Conservation (phyloP, 148 eudicot species). For the Chenopodium suecicum region DNA sequence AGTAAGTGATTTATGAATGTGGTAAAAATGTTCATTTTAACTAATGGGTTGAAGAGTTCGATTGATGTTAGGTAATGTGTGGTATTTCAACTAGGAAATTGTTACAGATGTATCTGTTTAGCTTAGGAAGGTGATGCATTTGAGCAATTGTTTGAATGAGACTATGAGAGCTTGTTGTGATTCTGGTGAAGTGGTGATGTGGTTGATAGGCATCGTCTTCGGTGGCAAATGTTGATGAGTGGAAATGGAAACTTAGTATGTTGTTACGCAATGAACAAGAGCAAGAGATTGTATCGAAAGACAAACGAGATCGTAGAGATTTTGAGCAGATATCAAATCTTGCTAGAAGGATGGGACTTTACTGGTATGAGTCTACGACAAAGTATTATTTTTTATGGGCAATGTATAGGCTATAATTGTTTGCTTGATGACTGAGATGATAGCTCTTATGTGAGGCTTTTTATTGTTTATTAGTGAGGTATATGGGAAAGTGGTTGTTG, state of each 20-base stretch:
- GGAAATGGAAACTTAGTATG: conserved; percentile 98
- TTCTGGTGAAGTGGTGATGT: conserved; percentile 4
- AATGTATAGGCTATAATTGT: not conserved
- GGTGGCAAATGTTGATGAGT: conserved; percentile 93
- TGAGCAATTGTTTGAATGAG: not conserved
- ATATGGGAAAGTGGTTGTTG: conserved; percentile 95
- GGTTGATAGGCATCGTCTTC: conserved; percentile 81
- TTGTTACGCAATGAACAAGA: conserved; percentile 74
- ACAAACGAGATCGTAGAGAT: conserved; percentile 91
- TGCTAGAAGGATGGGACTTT: conserved; percentile 88
- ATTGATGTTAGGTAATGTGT: not conserved
- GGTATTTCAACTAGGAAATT: not conserved
- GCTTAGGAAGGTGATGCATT: not conserved
- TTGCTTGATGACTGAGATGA: conserved; percentile 1
- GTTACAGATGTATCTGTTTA: not conserved
- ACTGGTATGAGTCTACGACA: conserved; percentile 53
- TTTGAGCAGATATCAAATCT: conserved; percentile 90
- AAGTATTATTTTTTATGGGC: not conserved
- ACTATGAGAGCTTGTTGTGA: not conserved
- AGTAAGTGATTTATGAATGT: not conserved
- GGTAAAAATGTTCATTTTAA: not conserved
- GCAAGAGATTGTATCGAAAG: conserved; percentile 83
- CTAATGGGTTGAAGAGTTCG: not conserved
- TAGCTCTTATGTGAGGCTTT: conserved; percentile 6
- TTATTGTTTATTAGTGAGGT: conserved; percentile 46